Evolutionary conservation across 371 early-diverging fungal genomes (phyloP).

Genomic region (Mortierella sp.): DNA sequence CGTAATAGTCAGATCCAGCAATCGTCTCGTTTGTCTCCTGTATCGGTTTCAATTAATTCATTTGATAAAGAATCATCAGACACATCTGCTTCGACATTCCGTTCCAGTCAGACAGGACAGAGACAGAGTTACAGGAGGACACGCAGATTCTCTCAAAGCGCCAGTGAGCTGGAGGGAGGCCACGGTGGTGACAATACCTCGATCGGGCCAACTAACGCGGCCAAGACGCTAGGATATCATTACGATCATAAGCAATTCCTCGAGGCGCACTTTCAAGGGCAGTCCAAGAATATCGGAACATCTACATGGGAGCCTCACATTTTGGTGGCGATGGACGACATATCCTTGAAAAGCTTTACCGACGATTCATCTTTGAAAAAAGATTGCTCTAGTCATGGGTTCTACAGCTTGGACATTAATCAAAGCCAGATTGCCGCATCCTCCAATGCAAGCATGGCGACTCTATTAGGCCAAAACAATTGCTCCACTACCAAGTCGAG

Average conservation of each 20-base stretch:
- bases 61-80: not conserved
- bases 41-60: not conserved
- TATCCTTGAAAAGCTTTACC: conserved; percentile 31
- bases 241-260: not conserved
- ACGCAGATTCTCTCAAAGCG: not conserved
- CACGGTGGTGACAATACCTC: no score
- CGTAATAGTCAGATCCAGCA: conserved; percentile 12
- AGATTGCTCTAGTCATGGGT: not conserved
- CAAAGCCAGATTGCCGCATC: conserved; percentile 6
- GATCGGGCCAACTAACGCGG: conserved; percentile 11
- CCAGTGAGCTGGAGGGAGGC: not conserved
- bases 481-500: conserved; percentile 12
- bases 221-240: conserved; percentile 16
- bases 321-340: conserved; percentile 41
- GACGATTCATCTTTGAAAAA: conserved; percentile 3
- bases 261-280: not conserved
- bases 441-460: conserved; percentile 28
- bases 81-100: not conserved
- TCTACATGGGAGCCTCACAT: conserved; percentile 27
- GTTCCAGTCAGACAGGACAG: not conserved
- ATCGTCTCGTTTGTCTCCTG: not conserved
- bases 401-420: conserved; percentile 6
- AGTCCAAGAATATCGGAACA: not conserved
- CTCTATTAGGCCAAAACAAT: conserved; percentile 25
- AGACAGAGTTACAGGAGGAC: not conserved